phyloP scores from a whole-genome alignment of 257 asterid genomes.

The Jacaranda copaia region DNA sequence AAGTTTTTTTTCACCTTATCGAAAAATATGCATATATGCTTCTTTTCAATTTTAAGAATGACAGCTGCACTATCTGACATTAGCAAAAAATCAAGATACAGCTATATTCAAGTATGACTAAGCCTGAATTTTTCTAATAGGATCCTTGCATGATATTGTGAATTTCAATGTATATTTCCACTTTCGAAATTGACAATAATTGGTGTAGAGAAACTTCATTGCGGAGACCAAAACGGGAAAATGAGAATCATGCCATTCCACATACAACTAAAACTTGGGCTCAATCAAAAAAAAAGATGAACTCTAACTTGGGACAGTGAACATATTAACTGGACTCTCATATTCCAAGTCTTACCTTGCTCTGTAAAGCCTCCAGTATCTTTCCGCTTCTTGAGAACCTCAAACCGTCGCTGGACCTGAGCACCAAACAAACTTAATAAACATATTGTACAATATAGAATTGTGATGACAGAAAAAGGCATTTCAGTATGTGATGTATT shows the following conservation, averaged over 20 bases:
- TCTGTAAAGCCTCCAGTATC: constrained; percentile 86
- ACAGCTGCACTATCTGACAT: too few relatives aligned
- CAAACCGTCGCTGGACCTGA: constrained; percentile 96
- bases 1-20: background rate
- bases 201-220: background rate
- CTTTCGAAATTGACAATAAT: background rate
- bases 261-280: constrained; percentile 10
- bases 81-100: too few relatives aligned
- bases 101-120: background rate
- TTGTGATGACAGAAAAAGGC: background rate
- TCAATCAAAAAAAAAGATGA: constrained; percentile 3
- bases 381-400: constrained; percentile 85
- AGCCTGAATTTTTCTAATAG: background rate
- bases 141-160: background rate
- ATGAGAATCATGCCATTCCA: constrained; percentile 31
- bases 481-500: background rate
- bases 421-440: constrained; percentile 30
- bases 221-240: constrained; percentile 12
- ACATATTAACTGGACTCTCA: constrained; percentile 15
- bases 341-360: constrained; percentile 61
- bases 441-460: background rate
- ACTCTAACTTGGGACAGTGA: constrained; percentile 10
- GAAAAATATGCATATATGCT: background rate
- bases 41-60: background rate
- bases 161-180: background rate